phyloP scores from a whole-genome alignment of 1,284 basidiomycete species.

The Tilletia setariae region DNA sequence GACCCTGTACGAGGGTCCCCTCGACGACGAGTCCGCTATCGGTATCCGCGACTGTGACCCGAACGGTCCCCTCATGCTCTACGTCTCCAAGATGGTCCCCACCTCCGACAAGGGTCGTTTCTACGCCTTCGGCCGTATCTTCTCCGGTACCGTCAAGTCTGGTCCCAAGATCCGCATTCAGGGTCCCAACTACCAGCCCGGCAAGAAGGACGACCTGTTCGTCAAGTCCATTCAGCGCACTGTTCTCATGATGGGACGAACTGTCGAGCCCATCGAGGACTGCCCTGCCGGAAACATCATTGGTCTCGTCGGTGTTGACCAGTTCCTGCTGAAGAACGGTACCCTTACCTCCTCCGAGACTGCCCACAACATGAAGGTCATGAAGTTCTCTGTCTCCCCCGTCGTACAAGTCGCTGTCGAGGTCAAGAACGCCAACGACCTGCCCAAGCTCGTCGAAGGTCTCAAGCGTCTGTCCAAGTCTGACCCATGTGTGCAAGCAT shows the following conservation, averaged over 20 bases:
- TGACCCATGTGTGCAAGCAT: slow-evolving; percentile 97
- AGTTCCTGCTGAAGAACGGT: slow-evolving; percentile 97
- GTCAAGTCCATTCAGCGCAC: slow-evolving; percentile 98
- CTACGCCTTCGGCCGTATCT: slow-evolving; percentile 99
- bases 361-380: slow-evolving; percentile 99
- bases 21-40: slow-evolving; percentile 99
- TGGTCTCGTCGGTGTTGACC: slow-evolving; percentile 99
- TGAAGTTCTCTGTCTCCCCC: slow-evolving; percentile 87
- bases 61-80: slow-evolving; percentile 92
- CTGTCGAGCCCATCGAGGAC: slow-evolving; percentile 97
- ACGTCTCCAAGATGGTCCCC: slow-evolving; percentile 99
- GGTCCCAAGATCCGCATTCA: slow-evolving; percentile 99
- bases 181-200: slow-evolving; percentile 96
- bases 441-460: slow-evolving; percentile 99
- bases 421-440: slow-evolving; percentile 98
- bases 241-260: slow-evolving; percentile 99
- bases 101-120: slow-evolving; percentile 99
- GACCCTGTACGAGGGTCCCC: slow-evolving; percentile 98
- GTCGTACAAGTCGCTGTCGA: slow-evolving; percentile 99
- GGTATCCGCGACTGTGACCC: slow-evolving; percentile 98
- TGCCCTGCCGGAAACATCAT: slow-evolving; percentile 98
- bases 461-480: slow-evolving; percentile 99
- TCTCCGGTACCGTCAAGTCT: slow-evolving; percentile 94
- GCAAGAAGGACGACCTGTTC: slow-evolving; percentile 98
- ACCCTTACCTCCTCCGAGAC: slow-evolving; percentile 97